Evolutionary conservation across 2,329 filamentous ascomycete species (phyloP), one percentile per base, ranked within the genome.

Genomic region (Pyricularia sp.): DNA sequence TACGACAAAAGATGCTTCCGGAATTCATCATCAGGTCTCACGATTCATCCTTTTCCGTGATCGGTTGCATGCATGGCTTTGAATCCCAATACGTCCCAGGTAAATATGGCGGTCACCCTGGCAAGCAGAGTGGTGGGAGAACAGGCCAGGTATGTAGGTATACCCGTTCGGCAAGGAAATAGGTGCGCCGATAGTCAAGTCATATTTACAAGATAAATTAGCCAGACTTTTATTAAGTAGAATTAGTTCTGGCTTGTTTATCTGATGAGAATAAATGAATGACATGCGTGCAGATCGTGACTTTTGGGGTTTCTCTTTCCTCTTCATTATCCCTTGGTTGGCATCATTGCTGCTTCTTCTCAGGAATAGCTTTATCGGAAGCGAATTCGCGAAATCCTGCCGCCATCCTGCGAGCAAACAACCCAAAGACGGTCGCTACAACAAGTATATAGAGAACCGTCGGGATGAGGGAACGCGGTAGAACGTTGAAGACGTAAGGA

Each of bases 401-500:
- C 25, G 59, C 25, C 25, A 81, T 74, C 70, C 75, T 75, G 69
- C 74, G 76, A 55, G 83, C 81, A n/a, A 83, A 73, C 68, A 82
- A 78, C 78, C 78, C 83, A 3, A 81, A 81, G 55, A 76, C 72
- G 30, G 79, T 71, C n/a, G 88, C 87, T 68, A 97, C 84, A 3
- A 86, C 72, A 4, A 84, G 74, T 68, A 96, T 83, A 78, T 93
- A 97, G 50, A 80, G 81, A 14, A 86, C 87, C 1, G 91, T 94
- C 25, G 92, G 89, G 26, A 91, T 75, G 20, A 98, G 81, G 4
- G 93, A 97, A 67, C 83, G 83, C 14, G 95, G 95, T 68, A 98
- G 83, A 20, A 93, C 76, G 80, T 96, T 95, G 75, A 90, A 80
- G 59, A 96, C 70, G 76, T 90, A 98, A 0, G 93, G 93, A 78